Evolutionary conservation across 441 rosid species (phyloP), one percentile per base, ranked within the genome.

Genomic region (Pelargonium fulgidum): DNA sequence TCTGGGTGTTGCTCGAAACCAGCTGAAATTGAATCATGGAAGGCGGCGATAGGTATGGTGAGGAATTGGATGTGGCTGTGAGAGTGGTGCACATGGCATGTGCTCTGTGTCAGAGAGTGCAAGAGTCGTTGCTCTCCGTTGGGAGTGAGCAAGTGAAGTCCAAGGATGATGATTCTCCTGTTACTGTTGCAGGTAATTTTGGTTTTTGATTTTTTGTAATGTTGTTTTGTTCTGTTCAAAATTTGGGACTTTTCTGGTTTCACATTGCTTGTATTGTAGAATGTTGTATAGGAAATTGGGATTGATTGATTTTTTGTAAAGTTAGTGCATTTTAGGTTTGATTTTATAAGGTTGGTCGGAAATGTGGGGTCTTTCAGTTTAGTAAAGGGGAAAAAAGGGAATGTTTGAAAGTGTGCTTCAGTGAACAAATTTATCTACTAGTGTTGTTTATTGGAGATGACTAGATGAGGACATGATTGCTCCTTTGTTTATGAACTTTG

Each of bases 101-200:
- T 76, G 80, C 89, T 36, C 88, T 92, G 65, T 90, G 98, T 70
- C 92, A 83, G 75, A 81, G 79, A 77, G 96, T 90, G 73, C 96
- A 92, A 64, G 77, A 79, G 68, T 72, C 84, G 65, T 72, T 92
- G 72, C 70, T 81, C 68, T 78, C 86, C 0, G 39, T 67, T 3
- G 68, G 54, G 33, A 72, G 41, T 64, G 79, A 22, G 19, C 82
- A 81, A 50, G 86, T 92, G 58, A 64, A 76, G 79, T 75, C 96
- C 20, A 90, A 92, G 81, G 93, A 83, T 58, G 98, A 92, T 75
- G 87, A 92, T 76, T 92, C 98, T 45, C 98, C 84, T 62, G 97
- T 92, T 70, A 92, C 96, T 52, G 80, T 92, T 78, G 97, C 98
- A 45, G 97, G 97, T 90, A 64, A 14, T 56, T 68, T n/a, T 20